Base-by-base conservation (phyloP, 225 moss, liverwort and hornwort species). In the Physcomitrellopsis africana region DNA sequence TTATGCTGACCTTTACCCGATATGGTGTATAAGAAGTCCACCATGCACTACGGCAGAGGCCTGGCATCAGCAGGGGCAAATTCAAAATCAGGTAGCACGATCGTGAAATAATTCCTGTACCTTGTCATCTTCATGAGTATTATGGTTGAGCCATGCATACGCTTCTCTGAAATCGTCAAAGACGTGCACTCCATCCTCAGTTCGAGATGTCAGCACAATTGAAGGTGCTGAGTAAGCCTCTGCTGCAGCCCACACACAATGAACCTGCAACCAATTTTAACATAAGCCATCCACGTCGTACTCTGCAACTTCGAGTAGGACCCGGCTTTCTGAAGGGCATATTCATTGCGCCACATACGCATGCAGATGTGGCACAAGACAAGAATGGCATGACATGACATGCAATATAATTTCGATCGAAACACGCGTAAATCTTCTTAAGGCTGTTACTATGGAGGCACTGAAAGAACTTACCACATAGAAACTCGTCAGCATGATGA, bases 161-260 rank as follows among this genome's bases (percentile, higher is more conserved):
- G 86, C 99, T 81, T 99, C 99, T 81, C 99, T 84, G 73, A 99
- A 99, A 82, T 99, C 99, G 59, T 99, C 99, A 52, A 99, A 99
- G 32, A 99, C 95, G 72, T 99, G 99, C 48, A 95, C 41, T 53
- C 99, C 99, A 52, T 99, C 99, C 60, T 90, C 83, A 32, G 93
- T 89, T 46, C 88, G 91, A 18, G 95, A 95, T 53, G 99, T 90
- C 73, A 99, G 80, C 54, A 99, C 99, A 67, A 99, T 95, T 11
- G 99, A 99, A 53, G 99, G 99, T 71, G 99, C 99, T 69, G 99
- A 99, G 74, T 99, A 99, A 63, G 99, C 99, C 73, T 99, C 99
- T 51, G 99, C 99, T 41, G 99, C 99, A 72, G 99, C 99, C 99
- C 99, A 99, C 22, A 99, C 99, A 82, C 93, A 95, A 76, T 99